A percentile compares a stretch with the other conserved stretches of the same genome.
phyloP scores from a whole-genome alignment of 202 grass and related monocot species.

The Musa balbisiana region DNA sequence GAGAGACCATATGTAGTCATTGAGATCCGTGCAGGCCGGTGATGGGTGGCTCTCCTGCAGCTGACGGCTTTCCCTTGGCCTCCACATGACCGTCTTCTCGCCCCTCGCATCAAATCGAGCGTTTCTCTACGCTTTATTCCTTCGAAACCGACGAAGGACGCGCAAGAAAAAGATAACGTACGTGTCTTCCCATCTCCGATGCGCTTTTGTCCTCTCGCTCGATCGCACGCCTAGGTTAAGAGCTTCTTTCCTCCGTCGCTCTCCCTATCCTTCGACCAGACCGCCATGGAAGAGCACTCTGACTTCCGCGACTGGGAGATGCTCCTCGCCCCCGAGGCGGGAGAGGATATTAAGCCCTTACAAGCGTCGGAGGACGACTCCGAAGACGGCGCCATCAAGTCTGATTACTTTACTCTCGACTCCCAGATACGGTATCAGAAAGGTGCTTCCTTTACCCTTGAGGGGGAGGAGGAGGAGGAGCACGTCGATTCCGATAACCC shows the following conservation, averaged over 20 bases:
- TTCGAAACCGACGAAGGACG: neutral
- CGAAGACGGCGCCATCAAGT: constrained; percentile 64
- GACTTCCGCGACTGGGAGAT: constrained; percentile 75
- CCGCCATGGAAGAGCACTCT: constrained; percentile 43
- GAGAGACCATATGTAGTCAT: neutral
- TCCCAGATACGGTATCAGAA: constrained; percentile 38
- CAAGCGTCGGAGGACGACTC: constrained; percentile 22
- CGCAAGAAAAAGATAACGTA: neutral
- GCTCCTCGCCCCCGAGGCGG: constrained; percentile 35
- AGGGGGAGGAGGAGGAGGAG: constrained; percentile 22
- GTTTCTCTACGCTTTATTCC: neutral
- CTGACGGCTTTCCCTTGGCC: neutral
- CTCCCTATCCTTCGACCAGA: neutral
- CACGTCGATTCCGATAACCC: constrained; percentile 30
- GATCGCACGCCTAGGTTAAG: neutral
- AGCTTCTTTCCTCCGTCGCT: neutral
- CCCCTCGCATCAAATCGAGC: neutral
- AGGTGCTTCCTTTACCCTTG: constrained; percentile 21
- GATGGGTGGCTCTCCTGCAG: neutral
- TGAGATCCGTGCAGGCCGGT: neutral
- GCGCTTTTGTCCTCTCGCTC: neutral
- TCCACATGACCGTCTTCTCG: neutral
- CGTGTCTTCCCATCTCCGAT: neutral
- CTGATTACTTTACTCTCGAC: constrained; percentile 79
- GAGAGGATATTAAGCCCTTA: constrained; percentile 4